A percentile compares a stretch with the other conserved stretches of the same genome.
Evolutionary conservation across 495 filamentous ascomycete species (phyloP).

Genomic region (Pseudoneurospora amorphoporcata): DNA sequence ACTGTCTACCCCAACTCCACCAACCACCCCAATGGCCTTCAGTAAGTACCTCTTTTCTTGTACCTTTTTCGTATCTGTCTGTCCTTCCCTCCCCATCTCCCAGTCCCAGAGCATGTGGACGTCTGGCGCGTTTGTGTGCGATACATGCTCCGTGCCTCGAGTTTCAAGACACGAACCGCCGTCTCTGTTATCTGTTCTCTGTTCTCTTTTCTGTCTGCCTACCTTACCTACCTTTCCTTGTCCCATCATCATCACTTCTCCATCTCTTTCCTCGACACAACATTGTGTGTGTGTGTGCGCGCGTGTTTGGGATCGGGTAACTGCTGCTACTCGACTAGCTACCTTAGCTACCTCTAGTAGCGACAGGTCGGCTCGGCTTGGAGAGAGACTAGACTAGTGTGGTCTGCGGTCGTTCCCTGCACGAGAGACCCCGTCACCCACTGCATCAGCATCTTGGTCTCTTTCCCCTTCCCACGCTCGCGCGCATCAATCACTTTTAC

Average conservation of each 20-base stretch:
- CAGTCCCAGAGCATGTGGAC: not conserved
- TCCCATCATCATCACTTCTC: not conserved
- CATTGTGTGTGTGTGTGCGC: not conserved
- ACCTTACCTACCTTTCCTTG: conserved; percentile 4
- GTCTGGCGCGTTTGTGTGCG: not conserved
- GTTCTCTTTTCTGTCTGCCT: conserved; percentile 8
- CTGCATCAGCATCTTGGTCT: not conserved
- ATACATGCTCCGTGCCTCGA: not conserved
- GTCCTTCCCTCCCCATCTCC: conserved; percentile 1
- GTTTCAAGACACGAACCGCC: conserved; percentile 5
- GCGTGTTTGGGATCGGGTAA: not conserved
- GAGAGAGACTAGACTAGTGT: not conserved
- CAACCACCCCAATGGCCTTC: conserved; percentile 37
- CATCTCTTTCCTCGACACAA: not conserved
- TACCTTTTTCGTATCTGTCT: conserved; percentile 29
- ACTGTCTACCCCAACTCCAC: conserved; percentile 35
- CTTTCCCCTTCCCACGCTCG: conserved; percentile 2
- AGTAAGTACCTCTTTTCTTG: conserved; percentile 41
- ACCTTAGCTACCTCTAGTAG: too few relatives aligned
- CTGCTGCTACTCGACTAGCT: not conserved
- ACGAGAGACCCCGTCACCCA: not conserved
- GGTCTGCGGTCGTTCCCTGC: not conserved
- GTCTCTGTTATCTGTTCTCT: not conserved
- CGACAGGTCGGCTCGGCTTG: not conserved
- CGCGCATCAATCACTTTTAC: not conserved